These are phyloP conservation scores for Lotmaria passim DNA, from an alignment of 208 protist genomes.

Conservation along the genomic window DNA sequence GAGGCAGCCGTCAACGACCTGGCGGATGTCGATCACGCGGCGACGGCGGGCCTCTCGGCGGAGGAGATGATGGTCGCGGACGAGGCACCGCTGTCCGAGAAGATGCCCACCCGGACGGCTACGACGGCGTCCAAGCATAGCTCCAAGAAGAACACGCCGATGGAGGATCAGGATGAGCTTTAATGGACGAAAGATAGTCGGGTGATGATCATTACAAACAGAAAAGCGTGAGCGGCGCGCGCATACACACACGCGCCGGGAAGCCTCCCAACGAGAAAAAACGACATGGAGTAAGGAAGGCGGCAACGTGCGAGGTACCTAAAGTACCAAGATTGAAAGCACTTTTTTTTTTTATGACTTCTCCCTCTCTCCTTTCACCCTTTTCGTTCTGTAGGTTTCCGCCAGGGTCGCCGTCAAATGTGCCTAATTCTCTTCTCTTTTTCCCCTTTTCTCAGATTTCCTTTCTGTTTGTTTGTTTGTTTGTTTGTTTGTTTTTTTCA, in stretches of 20 bases:
- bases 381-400: slow-evolving; percentile 6
- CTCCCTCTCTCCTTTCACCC: slow-evolving; percentile 1
- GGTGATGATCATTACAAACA: too few relatives aligned
- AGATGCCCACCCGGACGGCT: neutral
- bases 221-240: neutral
- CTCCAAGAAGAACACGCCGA: slow-evolving; percentile 21
- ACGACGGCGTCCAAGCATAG: slow-evolving; percentile 8
- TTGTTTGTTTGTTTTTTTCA: neutral
- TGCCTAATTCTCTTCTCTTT: neutral
- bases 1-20: slow-evolving; percentile 1
- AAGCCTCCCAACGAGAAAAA: too few relatives aligned
- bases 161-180: slow-evolving; percentile 18
- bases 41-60: neutral
- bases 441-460: neutral
- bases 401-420: neutral
- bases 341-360: slow-evolving; percentile 13
- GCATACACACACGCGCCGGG: too few relatives aligned
- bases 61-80: slow-evolving; percentile 1
- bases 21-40: too few relatives aligned
- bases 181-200: slow-evolving; percentile 1
- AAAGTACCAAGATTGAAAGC: too few relatives aligned
- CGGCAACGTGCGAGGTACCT: too few relatives aligned
- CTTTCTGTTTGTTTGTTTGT: neutral
- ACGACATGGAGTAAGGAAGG: too few relatives aligned
- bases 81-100: slow-evolving; percentile 6